Evolutionary conservation across 2,329 filamentous ascomycete genomes (phyloP), one percentile per base, ranked within the genome.

Genomic region (Talaromyces amestolkiae): DNA sequence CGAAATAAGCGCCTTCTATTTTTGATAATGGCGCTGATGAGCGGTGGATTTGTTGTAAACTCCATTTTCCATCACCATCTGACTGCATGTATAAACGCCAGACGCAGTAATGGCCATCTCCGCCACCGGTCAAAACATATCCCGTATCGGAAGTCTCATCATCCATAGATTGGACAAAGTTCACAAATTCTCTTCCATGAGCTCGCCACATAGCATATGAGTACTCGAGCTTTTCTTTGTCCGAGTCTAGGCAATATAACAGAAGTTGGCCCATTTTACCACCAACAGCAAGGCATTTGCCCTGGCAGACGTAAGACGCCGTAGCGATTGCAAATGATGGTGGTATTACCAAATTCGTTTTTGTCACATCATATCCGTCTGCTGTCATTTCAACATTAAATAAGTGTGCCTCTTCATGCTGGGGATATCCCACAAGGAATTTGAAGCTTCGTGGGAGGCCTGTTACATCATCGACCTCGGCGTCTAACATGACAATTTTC

Each of bases 91-190:
- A 49, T 80, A 66, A 6, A 81, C 63, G 60, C 41, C 86, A 91
- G 58, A 94, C 86, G 45, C 89, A 86, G 70, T 90, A 93, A 59
- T 83, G 87, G 2, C 92, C 91, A 74, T 97, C 91, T 63, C 93
- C 86, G 45, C 90, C 90, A 3, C 90, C 91, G 0, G 89, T 89
- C 15, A 94, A 77, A 49, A 96, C 82, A 65, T 22, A 77, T 72
- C 63, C 69, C 63, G 66, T 56, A 67, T 60, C 70, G 13, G 67
- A 67, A 63, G n/a, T 43, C 8, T 63, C 56, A 13, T 67, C 65
- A 35, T 67, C 49, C 31, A 63, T 71, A 69, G 65, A 62, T 22
- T 67, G 68, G 37, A 97, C 85, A 43, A 84, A 83, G 2, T 91
- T 94, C 51, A 97, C 86, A 8, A 90, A 85, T 71, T 96, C 84